A percentile compares a stretch with the other conserved stretches of the same genome.
Evolutionary conservation across 2,329 filamentous ascomycete genomes (phyloP).

Genomic region (Coniosporium tulheliwenetii): DNA sequence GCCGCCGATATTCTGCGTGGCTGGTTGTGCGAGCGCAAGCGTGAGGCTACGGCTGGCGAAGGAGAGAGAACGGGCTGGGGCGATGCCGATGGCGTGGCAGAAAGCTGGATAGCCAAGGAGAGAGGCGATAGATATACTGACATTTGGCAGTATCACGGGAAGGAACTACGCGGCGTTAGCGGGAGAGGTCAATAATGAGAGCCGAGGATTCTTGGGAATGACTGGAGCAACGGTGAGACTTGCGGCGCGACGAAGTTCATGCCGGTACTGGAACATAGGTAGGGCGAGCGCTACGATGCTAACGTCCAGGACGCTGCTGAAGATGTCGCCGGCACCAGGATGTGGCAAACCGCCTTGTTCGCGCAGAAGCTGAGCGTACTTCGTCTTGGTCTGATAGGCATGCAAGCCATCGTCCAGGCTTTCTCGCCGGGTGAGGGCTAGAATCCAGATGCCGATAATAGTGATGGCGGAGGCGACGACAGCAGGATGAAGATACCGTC

Average conservation of each 20-base stretch:
- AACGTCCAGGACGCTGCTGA: conserved; percentile 39
- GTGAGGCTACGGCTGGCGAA: conserved; percentile 43
- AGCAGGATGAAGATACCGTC: conserved; percentile 41
- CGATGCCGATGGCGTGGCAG: conserved; percentile 40
- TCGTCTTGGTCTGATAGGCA: conserved; percentile 36
- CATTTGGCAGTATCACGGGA: conserved; percentile 38
- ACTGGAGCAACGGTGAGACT: not conserved
- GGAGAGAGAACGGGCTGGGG: conserved; percentile 33
- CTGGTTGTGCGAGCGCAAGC: conserved; percentile 43
- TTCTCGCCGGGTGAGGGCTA: conserved; percentile 31
- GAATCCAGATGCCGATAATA: conserved; percentile 36
- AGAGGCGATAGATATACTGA: conserved; percentile 35
- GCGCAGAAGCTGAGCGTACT: conserved; percentile 37
- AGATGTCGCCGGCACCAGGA: conserved; percentile 42
- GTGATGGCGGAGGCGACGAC: conserved; percentile 39
- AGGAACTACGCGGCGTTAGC: conserved; percentile 18
- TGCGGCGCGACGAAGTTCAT: conserved; percentile 34
- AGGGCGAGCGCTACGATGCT: conserved; percentile 43
- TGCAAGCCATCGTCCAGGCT: conserved; percentile 25
- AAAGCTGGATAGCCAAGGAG: conserved; percentile 42
- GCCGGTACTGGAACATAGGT: conserved; percentile 45
- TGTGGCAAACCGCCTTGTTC: conserved; percentile 12
- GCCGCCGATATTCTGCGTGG: conserved; percentile 39
- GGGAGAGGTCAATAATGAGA: not conserved
- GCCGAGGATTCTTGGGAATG: not conserved